Conservation (phyloP, 805 yeast species). For the Huiozyma sinensis region DNA sequence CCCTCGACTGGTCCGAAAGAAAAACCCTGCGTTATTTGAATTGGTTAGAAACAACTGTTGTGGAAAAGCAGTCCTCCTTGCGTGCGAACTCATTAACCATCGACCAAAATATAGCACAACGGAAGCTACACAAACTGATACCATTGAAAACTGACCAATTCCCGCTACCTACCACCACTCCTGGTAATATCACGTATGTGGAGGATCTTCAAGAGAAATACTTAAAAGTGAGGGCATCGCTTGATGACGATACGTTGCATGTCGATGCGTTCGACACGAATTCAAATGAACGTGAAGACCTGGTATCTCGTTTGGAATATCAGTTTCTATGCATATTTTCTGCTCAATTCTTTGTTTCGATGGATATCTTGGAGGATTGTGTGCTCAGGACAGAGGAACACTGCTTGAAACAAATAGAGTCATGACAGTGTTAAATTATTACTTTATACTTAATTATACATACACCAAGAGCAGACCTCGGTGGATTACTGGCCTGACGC, state of each 20-base stretch:
- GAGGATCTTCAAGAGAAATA: slow-evolving; percentile 20
- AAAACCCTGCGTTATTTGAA: slow-evolving; percentile 17
- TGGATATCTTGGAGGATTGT: slow-evolving; percentile 7
- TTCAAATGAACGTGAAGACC: slow-evolving; percentile 1
- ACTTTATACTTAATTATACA: no score
- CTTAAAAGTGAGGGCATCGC: slow-evolving; percentile 7
- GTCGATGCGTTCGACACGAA: not conserved
- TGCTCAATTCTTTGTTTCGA: slow-evolving; percentile 10
- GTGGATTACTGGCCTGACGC: slow-evolving; percentile 22
- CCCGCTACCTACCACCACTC: not conserved
- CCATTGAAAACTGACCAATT: slow-evolving; percentile 10
- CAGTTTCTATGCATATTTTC: slow-evolving; percentile 8
- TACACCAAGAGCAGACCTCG: no score
- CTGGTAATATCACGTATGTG: slow-evolving; percentile 6
- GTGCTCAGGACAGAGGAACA: slow-evolving; percentile 7
- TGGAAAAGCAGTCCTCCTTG: slow-evolving; percentile 8
- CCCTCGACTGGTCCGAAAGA: slow-evolving; percentile 11
- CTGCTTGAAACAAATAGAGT: slow-evolving; percentile 1
- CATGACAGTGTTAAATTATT: no score
- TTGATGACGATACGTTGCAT: slow-evolving; percentile 2
- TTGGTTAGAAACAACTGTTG: slow-evolving; percentile 21
- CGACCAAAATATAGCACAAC: slow-evolving; percentile 24
- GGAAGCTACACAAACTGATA: slow-evolving; percentile 20
- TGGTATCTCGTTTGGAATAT: slow-evolving; percentile 9
- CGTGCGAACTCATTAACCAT: slow-evolving; percentile 11